Conservation (phyloP, 305 asterid species). For the Petunia hybrid region DNA sequence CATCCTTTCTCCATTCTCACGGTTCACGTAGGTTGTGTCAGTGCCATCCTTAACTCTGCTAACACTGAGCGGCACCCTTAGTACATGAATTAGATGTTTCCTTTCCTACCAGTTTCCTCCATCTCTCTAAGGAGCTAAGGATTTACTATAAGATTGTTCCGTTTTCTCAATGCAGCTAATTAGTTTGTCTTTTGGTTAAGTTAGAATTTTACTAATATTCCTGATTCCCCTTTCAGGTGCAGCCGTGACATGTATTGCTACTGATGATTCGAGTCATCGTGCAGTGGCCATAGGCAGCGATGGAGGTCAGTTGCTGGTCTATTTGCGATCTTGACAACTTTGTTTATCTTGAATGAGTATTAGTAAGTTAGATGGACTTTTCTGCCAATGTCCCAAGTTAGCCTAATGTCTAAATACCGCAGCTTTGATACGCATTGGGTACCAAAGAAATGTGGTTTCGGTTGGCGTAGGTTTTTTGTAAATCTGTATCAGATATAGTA, state of each 20-base stretch:
- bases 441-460: neutral
- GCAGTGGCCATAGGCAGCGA: slow-evolving; percentile 73
- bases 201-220: slow-evolving; percentile 12
- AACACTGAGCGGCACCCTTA: neutral
- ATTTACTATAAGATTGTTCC: neutral
- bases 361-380: neutral
- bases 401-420: neutral
- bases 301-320: slow-evolving; percentile 67
- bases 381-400: neutral
- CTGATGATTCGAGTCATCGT: slow-evolving; percentile 60
- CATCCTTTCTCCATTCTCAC: neutral
- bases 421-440: slow-evolving; percentile 1
- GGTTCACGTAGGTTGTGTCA: neutral
- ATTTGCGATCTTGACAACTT: slow-evolving; percentile 52
- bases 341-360: neutral
- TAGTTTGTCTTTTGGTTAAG: slow-evolving; percentile 3
- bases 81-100: neutral
- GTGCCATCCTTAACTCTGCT: neutral
- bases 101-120: neutral
- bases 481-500: slow-evolving; percentile 20
- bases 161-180: neutral
- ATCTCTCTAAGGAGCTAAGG: neutral
- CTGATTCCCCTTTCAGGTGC: slow-evolving; percentile 50
- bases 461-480: neutral
- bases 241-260: slow-evolving; percentile 61